Evolutionary conservation across 225 moss, liverwort and hornwort species (phyloP).

Genomic region (Sphagnum tenellum): DNA sequence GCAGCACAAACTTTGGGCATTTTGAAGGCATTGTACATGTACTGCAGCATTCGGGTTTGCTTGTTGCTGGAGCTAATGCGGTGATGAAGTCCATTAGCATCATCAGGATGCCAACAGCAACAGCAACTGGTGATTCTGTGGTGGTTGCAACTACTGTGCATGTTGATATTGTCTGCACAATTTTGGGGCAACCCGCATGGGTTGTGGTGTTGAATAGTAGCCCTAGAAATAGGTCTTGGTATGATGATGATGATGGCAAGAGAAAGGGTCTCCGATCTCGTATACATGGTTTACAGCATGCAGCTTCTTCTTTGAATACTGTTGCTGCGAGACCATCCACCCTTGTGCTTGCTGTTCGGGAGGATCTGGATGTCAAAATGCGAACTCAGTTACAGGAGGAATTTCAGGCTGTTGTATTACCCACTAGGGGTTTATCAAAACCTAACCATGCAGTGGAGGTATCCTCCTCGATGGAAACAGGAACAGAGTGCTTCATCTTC

Average conservation of each 20-base stretch:
- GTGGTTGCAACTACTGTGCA: constrained; percentile 27
- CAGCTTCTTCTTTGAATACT: constrained; percentile 40
- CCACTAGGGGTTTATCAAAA: constrained; percentile 1
- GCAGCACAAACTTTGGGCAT: constrained; percentile 93
- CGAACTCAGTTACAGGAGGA: constrained; percentile 28
- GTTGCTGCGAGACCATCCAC: constrained; percentile 51
- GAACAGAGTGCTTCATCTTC: constrained; percentile 9
- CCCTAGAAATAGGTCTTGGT: constrained; percentile 54
- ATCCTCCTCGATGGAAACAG: neutral
- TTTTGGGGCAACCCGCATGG: constrained; percentile 78
- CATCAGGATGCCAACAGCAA: neutral
- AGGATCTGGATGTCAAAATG: constrained; percentile 23
- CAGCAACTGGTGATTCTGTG: too few species aligned
- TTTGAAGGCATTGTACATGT: constrained; percentile 58
- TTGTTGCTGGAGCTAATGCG: constrained; percentile 55
- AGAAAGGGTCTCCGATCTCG: constrained; percentile 53
- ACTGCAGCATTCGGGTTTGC: constrained; percentile 44
- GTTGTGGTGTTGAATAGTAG: constrained; percentile 63
- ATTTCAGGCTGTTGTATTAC: constrained; percentile 27
- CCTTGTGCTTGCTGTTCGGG: constrained; percentile 50
- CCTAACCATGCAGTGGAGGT: constrained; percentile 12
- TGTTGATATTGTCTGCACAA: constrained; percentile 67
- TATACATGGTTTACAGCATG: constrained; percentile 35
- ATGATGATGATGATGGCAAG: constrained; percentile 27
- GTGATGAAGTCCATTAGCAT: constrained; percentile 60